Base-by-base conservation (phyloP, 805 yeast species). In the Starmera caribaea region DNA sequence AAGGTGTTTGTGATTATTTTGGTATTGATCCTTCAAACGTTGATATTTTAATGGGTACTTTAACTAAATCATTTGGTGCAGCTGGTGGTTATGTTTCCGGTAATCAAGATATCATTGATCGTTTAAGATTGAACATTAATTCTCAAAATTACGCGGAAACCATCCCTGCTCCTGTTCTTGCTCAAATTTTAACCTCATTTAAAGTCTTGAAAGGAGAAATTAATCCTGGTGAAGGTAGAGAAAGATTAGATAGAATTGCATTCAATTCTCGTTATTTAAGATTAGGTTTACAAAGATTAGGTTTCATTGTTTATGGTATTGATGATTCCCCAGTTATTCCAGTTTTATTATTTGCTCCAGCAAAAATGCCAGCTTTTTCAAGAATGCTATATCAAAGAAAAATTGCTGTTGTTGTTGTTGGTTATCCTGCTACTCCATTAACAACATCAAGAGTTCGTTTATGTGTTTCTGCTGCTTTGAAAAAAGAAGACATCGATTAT, bases 301-400 rank as follows among this genome's bases (percentile, higher is more conserved):
- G 99, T 1, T 92, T 89, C 60, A 87, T 89, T 54, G 92, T 88
- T 35, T 82, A 80, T 50, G 99, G 99, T 49, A 83, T 83, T 46
- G 96, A 92, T 50, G 98, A 92, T 61, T 84, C 96, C 33, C 99
- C 99, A 2, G 96, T 92, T 38, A 78, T 92, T 43, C 98, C 98
- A 29, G 61, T 90, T 45, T 66, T 92, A 57, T 63, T 89, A 46
- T 92, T 82, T 57, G 76, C 86, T 39, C 99, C 98, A 17, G 79
- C 94, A 26, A 90, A 89, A 58, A 87, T 92, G 95, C 94, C 96
- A 21, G 88, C 90, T 0, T 76, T 88, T 45, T 81, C 96, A 35
- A 74, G 96, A 58, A 74, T 77, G 73, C 73, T 90, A 71, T 74
- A 82, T 50, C 76, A 74, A 47, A 69, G 76, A 61, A 83, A 83